These are phyloP conservation scores for Francoa sonchifolia DNA, from an alignment of 441 rosid genomes.

Conservation along the genomic window DNA sequence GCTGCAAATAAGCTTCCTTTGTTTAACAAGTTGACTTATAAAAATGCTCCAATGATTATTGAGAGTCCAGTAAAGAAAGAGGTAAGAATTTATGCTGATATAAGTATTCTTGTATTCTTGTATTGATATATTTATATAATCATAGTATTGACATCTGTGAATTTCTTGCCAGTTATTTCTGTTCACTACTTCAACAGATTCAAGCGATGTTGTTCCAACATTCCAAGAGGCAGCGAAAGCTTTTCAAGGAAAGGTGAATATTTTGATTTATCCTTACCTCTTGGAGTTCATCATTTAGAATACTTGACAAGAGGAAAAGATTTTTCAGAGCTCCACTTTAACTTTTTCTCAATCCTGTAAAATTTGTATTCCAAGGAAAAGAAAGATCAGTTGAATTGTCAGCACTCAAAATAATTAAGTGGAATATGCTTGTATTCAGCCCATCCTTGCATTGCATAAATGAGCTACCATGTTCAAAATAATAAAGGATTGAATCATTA, in stretches of 20 bases:
- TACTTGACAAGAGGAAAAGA: not conserved
- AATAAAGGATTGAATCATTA: not conserved
- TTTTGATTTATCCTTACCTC: not conserved
- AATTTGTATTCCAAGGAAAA: no score
- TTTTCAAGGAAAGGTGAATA: conserved; percentile 84
- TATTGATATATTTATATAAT: not conserved
- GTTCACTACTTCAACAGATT: conserved; percentile 51
- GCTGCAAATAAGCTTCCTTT: conserved; percentile 79
- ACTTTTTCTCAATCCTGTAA: no score
- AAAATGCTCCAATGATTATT: conserved; percentile 62
- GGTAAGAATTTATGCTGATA: conserved; percentile 21
- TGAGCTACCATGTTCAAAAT: not conserved
- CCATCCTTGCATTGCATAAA: no score
- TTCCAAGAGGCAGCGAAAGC: conserved; percentile 76
- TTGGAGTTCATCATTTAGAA: not conserved
- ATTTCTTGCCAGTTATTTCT: conserved; percentile 43
- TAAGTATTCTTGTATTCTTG: not conserved
- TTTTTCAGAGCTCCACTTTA: not conserved
- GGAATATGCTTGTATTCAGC: no score
- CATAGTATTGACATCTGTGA: conserved; percentile 9
- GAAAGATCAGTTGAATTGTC: no score
- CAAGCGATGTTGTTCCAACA: conserved; percentile 44
- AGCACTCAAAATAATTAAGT: no score
- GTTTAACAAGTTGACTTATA: conserved; percentile 69
- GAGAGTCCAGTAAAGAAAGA: conserved; percentile 77